Conservation (phyloP, 2,329 filamentous ascomycete species). For the Sporothrix inflata region DNA sequence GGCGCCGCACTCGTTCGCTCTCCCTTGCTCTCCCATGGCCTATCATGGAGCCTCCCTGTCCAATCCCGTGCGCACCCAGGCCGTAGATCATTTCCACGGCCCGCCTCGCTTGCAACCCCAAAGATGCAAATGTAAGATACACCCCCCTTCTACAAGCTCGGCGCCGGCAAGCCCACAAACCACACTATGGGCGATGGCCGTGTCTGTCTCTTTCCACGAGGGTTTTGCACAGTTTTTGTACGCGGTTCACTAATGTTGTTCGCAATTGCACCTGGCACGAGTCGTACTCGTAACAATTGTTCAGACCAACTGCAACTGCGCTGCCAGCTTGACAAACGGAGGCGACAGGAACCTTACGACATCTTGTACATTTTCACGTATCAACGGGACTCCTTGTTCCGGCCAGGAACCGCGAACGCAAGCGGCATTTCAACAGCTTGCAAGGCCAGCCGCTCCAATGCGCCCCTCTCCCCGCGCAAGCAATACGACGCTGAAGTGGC, state of each 20-base stretch:
- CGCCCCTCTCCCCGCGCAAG: background rate
- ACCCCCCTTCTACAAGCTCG: background rate
- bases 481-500: background rate
- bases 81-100: constrained; percentile 27
- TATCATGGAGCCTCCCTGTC: constrained; percentile 8
- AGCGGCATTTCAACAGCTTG: background rate
- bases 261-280: background rate
- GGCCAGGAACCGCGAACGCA: background rate
- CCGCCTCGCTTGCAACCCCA: constrained; percentile 27
- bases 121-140: background rate
- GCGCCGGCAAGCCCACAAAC: too few relatives aligned
- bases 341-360: background rate
- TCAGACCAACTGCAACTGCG: background rate
- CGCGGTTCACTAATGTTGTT: background rate
- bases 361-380: too few relatives aligned
- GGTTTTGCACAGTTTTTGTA: background rate
- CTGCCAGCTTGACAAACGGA: background rate
- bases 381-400: background rate
- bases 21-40: background rate
- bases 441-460: background rate
- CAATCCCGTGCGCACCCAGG: constrained; percentile 26
- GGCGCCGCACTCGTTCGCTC: background rate
- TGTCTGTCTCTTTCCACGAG: background rate
- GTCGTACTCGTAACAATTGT: background rate
- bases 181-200: background rate